These are phyloP conservation scores for Conringia planisiliqua DNA, from an alignment of 345 rosid genomes.

Conservation along the genomic window DNA sequence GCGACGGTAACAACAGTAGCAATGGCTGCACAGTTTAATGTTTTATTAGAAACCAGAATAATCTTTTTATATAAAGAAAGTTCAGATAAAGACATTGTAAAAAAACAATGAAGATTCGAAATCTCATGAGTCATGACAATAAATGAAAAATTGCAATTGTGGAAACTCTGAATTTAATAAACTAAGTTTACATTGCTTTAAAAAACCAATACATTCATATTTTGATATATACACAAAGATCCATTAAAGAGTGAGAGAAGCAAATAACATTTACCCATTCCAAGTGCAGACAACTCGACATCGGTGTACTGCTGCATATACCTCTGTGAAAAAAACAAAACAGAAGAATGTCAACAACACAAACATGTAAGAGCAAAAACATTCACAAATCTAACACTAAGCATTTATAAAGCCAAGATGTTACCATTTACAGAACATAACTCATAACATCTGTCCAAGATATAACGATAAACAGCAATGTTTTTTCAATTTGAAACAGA, in stretches of 20 bases:
- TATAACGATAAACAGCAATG: background rate
- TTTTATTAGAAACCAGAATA: background rate
- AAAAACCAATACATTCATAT: background rate
- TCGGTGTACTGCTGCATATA: conserved; percentile 88
- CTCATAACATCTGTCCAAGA: background rate
- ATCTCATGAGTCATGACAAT: background rate
- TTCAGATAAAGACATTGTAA: background rate
- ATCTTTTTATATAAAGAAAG: background rate
- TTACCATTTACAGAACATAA: background rate
- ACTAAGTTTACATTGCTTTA: conserved; percentile 4
- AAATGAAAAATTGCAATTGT: background rate
- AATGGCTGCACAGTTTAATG: conserved; percentile 57
- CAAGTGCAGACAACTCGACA: conserved; percentile 92
- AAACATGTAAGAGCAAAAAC: background rate
- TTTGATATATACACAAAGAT: background rate
- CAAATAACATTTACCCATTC: conserved; percentile 67
- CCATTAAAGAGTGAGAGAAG: background rate
- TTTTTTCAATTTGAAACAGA: background rate
- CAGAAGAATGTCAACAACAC: background rate
- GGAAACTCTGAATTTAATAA: background rate
- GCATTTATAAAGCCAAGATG: background rate
- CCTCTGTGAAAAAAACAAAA: conserved; percentile 49
- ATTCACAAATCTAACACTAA: background rate
- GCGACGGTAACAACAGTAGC: conserved; percentile 87
- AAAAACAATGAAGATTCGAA: background rate